Evolutionary conservation across 495 filamentous ascomycete genomes (phyloP).

Genomic region (Neurospora sp.): DNA sequence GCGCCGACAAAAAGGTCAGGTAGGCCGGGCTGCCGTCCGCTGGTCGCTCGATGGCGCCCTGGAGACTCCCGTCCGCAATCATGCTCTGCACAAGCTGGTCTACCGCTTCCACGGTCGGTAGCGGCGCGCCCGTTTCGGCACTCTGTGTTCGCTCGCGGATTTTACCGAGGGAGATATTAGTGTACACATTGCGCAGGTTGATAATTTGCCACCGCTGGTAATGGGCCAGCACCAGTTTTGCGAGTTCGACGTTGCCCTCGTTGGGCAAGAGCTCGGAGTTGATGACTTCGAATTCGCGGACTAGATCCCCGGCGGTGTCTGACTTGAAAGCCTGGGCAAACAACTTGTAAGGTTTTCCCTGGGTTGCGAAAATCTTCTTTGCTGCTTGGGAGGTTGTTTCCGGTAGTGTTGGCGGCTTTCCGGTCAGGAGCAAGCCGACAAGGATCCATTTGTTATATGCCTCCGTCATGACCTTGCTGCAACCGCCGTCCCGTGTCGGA

Average conservation of each 20-base stretch:
- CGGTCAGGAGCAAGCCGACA: constrained; percentile 60
- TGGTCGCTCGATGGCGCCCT: constrained; percentile 42
- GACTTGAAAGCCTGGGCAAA: constrained; percentile 60
- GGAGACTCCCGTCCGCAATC: constrained; percentile 46
- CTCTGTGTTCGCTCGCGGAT: constrained; percentile 38
- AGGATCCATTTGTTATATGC: constrained; percentile 92
- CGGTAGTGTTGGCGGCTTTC: constrained; percentile 44
- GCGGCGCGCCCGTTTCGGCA: constrained; percentile 36
- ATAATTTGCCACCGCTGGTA: constrained; percentile 43
- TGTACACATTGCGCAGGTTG: constrained; percentile 35
- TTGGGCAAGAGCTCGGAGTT: constrained; percentile 48
- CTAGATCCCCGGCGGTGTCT: constrained; percentile 44
- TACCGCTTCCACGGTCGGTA: constrained; percentile 39
- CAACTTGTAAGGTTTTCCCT: constrained; percentile 61
- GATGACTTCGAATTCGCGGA: constrained; percentile 44
- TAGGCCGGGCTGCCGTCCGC: constrained; percentile 25
- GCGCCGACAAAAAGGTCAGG: constrained; percentile 26
- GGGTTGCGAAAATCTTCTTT: constrained; percentile 45
- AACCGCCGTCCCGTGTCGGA: constrained; percentile 45
- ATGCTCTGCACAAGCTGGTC: constrained; percentile 42
- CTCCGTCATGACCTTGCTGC: constrained; percentile 73
- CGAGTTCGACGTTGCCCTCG: constrained; percentile 40
- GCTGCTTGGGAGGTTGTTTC: constrained; percentile 30
- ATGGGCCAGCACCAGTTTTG: constrained; percentile 37
- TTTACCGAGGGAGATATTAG: constrained; percentile 42